phyloP scores from a whole-genome alignment of 768 basidiomycete species.

The Hygrocybe punicea region DNA sequence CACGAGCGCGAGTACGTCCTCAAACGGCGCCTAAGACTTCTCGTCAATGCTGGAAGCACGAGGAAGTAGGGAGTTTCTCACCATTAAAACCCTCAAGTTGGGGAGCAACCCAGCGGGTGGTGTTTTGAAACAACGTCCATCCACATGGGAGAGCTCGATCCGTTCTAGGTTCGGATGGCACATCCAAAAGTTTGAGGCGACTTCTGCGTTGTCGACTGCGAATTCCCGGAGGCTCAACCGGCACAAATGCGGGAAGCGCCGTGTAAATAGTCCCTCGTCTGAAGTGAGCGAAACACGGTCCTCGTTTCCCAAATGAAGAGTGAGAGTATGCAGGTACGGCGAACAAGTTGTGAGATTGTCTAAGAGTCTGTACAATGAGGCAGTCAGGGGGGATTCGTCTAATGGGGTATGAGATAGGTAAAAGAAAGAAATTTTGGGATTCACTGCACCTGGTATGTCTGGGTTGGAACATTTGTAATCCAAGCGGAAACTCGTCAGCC shows the following conservation, averaged over 20 bases:
- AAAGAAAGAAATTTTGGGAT: background rate
- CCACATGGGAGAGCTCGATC: background rate
- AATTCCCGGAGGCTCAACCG: background rate
- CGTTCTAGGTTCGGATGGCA: background rate
- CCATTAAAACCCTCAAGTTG: background rate
- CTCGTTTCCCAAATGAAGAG: background rate
- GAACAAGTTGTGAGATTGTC: background rate
- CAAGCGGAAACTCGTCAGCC: background rate
- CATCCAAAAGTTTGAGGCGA: background rate
- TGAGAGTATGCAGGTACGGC: background rate
- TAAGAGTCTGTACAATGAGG: background rate
- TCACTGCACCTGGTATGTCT: background rate
- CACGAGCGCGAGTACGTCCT: slow-evolving; percentile 3
- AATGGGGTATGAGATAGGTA: no score
- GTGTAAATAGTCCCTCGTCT: background rate
- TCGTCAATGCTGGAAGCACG: background rate
- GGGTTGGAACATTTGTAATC: background rate
- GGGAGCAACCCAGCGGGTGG: background rate
- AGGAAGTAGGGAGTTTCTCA: background rate
- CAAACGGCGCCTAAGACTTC: background rate
- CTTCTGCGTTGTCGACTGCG: background rate
- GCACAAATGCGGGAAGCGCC: slow-evolving; percentile 1
- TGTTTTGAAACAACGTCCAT: background rate
- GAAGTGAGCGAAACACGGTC: background rate
- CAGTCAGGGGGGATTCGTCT: background rate